A percentile compares a stretch with the other conserved stretches of the same genome.
Conservation (phyloP, 768 basidiomycete species). For the Rhodotorula babjevae region DNA sequence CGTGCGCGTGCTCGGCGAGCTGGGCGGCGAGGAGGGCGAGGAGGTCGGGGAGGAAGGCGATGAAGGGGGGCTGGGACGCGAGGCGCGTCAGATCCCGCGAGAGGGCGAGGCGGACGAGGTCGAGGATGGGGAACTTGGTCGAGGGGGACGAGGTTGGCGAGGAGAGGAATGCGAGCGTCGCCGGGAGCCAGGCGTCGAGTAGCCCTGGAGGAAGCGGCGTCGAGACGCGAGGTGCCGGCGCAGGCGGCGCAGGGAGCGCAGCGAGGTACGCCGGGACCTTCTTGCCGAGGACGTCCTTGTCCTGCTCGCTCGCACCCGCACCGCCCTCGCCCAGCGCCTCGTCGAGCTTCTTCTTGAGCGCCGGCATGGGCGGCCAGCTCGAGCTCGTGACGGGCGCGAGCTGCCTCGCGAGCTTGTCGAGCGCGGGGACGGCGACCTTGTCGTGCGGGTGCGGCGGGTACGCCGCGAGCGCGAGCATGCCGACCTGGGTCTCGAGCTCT, state of each 20-base stretch:
- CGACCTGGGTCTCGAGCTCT: slow-evolving; percentile 68
- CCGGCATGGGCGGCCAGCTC: slow-evolving; percentile 65
- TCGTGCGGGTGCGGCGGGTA: slow-evolving; percentile 78
- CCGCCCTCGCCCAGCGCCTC: slow-evolving; percentile 53
- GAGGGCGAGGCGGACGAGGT: slow-evolving; percentile 75
- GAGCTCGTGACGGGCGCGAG: slow-evolving; percentile 70
- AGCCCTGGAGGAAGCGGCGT: slow-evolving; percentile 4
- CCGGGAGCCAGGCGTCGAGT: slow-evolving; percentile 45
- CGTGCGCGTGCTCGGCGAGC: slow-evolving; percentile 3
- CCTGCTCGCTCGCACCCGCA: slow-evolving; percentile 47
- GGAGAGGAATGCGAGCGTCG: slow-evolving; percentile 33
- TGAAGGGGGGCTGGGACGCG: neutral
- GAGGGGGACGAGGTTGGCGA: neutral
- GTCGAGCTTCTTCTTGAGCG: slow-evolving; percentile 59
- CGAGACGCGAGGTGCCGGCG: neutral
- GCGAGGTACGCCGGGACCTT: slow-evolving; percentile 64
- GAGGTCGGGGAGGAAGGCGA: slow-evolving; percentile 5
- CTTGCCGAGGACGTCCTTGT: slow-evolving; percentile 49
- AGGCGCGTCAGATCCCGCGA: slow-evolving; percentile 48
- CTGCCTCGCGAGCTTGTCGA: slow-evolving; percentile 51
- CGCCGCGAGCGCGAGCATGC: slow-evolving; percentile 67
- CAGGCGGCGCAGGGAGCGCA: slow-evolving; percentile 5
- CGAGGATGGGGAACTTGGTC: slow-evolving; percentile 71
- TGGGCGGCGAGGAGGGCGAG: slow-evolving; percentile 1
- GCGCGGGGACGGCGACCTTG: slow-evolving; percentile 55